A percentile compares a stretch with the other conserved stretches of the same genome.
Evolutionary conservation across 805 yeast genomes (phyloP).

Genomic region (Lachancea nothofagi): DNA sequence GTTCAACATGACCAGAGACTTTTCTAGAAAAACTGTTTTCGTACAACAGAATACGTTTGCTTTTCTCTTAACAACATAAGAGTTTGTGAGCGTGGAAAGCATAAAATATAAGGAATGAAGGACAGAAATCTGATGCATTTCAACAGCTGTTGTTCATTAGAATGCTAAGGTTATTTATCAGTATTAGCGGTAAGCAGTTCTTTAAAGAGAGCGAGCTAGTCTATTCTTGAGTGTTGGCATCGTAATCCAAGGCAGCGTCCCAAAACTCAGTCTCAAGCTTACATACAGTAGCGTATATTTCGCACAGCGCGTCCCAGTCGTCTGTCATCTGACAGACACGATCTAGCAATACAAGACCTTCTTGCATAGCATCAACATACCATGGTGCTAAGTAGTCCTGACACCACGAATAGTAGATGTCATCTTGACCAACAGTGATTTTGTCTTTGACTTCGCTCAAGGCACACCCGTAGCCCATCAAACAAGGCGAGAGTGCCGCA

Average conservation of each 20-base stretch:
- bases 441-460: constrained; percentile 35
- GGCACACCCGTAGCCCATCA: constrained; percentile 66
- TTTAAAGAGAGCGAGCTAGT: no score
- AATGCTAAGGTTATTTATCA: no score
- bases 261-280: constrained; percentile 63
- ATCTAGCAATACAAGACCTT: constrained; percentile 48
- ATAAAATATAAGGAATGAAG: not conserved
- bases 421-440: constrained; percentile 25
- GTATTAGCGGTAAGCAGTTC: no score
- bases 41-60: not conserved
- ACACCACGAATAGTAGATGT: constrained; percentile 47
- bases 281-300: constrained; percentile 55
- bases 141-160: no score
- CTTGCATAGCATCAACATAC: constrained; percentile 47
- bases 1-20: no score
- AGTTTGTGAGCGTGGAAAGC: not conserved
- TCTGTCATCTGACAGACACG: constrained; percentile 35
- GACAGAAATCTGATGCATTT: no score
- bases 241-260: constrained; percentile 33
- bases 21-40: no score
- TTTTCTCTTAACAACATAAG: not conserved
- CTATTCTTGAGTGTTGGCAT: not conserved
- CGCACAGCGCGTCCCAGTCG: constrained; percentile 47
- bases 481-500: constrained; percentile 69
- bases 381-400: constrained; percentile 54